A percentile compares a stretch with the other conserved stretches of the same genome.
These are phyloP conservation scores for Mycena crocata DNA, from an alignment of 768 basidiomycete species.

Conservation along the genomic window DNA sequence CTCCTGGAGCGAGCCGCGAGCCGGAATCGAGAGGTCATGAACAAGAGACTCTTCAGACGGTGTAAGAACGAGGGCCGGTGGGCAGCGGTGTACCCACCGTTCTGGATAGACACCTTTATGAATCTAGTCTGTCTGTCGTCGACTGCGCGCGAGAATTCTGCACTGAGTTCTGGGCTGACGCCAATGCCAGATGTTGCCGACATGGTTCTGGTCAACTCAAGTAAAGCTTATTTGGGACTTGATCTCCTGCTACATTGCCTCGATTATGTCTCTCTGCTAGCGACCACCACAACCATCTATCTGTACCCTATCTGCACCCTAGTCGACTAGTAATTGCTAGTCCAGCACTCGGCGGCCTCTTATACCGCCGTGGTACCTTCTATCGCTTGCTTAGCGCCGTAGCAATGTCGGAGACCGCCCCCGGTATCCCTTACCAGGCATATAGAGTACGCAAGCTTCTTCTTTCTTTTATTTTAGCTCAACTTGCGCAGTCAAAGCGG, in stretches of 20 bases:
- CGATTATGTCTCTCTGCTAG: constrained; percentile 22
- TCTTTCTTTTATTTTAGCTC: constrained; percentile 12
- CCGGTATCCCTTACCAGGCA: constrained; percentile 61
- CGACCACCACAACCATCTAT: constrained; percentile 6
- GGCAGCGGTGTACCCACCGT: constrained; percentile 62
- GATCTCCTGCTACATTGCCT: not conserved
- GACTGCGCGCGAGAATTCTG: constrained; percentile 69
- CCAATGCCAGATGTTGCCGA: constrained; percentile 80
- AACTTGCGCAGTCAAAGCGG: constrained; percentile 55
- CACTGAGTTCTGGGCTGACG: constrained; percentile 67
- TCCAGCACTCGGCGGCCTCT: not conserved
- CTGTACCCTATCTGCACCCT: not conserved
- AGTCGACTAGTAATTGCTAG: not conserved
- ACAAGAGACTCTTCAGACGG: constrained; percentile 72
- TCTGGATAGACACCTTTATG: constrained; percentile 79
- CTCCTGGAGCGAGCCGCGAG: constrained; percentile 63
- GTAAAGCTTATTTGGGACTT: constrained; percentile 11
- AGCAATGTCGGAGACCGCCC: constrained; percentile 31
- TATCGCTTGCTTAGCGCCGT: constrained; percentile 34
- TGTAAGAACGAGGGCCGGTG: constrained; percentile 35
- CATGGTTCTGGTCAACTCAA: constrained; percentile 56
- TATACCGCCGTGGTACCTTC: constrained; percentile 6
- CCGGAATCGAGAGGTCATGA: constrained; percentile 62
- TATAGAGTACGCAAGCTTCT: constrained; percentile 54
- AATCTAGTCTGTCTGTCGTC: constrained; percentile 68